A percentile compares a stretch with the other conserved stretches of the same genome.
phyloP scores from a whole-genome alignment of 208 protist species.

The Trypanosoma scelopori region DNA sequence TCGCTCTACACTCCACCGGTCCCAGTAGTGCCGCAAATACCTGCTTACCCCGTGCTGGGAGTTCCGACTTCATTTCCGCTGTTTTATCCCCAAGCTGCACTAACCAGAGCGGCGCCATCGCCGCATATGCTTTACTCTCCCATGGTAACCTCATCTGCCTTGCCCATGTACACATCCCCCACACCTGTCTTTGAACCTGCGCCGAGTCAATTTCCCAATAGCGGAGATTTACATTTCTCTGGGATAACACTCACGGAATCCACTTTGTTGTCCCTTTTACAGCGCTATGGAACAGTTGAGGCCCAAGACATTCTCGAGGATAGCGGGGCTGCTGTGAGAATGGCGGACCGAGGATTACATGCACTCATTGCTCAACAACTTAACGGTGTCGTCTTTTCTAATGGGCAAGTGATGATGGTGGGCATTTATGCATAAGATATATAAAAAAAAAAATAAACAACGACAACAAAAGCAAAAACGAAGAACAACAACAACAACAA shows the following conservation, averaged over 20 bases:
- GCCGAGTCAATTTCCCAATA: conserved; percentile 42
- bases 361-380: conserved; percentile 67
- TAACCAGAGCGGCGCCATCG: conserved; percentile 19
- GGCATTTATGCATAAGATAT: conserved; percentile 66
- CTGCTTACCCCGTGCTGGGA: conserved; percentile 34
- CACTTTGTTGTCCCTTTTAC: conserved; percentile 53
- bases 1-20: conserved; percentile 29
- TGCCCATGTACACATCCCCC: conserved; percentile 22
- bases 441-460: conserved; percentile 16
- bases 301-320: conserved; percentile 46
- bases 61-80: conserved; percentile 58
- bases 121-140: conserved; percentile 29
- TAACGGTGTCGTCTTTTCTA: conserved; percentile 72
- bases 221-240: conserved; percentile 76
- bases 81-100: conserved; percentile 38
- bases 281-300: conserved; percentile 67
- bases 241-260: conserved; percentile 57
- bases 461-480: not conserved
- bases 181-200: conserved; percentile 29
- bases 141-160: conserved; percentile 20
- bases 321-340: conserved; percentile 52
- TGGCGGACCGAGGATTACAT: conserved; percentile 56
- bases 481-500: too few relatives aligned
- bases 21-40: conserved; percentile 54
- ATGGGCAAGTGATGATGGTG: conserved; percentile 65